A percentile compares a stretch with the other conserved stretches of the same genome.
phyloP scores from a whole-genome alignment of 495 filamentous ascomycete genomes.

The Aspergillus affinis region DNA sequence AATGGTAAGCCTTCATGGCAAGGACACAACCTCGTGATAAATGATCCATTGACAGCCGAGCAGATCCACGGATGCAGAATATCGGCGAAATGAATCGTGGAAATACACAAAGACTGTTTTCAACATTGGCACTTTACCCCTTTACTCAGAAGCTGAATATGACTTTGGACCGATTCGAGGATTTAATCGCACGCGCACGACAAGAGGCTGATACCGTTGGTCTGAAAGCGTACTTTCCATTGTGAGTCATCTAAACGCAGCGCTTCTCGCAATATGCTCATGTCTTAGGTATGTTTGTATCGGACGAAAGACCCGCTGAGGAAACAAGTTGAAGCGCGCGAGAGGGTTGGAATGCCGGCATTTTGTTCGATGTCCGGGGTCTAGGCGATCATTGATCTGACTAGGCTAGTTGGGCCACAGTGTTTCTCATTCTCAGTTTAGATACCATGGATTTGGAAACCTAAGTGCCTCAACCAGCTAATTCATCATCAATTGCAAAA shows the following conservation, averaged over 20 bases:
- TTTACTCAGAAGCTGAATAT: constrained; percentile 57
- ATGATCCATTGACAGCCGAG: constrained; percentile 6
- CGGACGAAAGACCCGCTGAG: constrained; percentile 46
- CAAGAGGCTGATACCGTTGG: constrained; percentile 62
- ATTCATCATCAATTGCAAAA: not conserved
- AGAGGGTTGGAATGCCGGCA: not conserved
- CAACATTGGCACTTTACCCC: constrained; percentile 63
- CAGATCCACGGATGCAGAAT: constrained; percentile 60
- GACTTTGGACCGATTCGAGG: constrained; percentile 60
- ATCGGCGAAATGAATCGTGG: constrained; percentile 62
- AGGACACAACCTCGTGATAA: not conserved
- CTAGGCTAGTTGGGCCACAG: not conserved
- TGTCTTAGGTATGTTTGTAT: constrained; percentile 57
- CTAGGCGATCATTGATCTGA: not conserved
- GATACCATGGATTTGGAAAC: not conserved
- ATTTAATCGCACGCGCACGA: constrained; percentile 64
- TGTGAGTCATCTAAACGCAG: constrained; percentile 49
- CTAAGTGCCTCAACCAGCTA: not conserved
- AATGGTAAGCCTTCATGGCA: constrained; percentile 50
- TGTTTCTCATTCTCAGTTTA: not conserved
- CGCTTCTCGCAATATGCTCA: constrained; percentile 14
- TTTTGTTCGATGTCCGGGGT: not conserved
- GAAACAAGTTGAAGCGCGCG: not conserved
- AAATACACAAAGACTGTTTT: constrained; percentile 61
- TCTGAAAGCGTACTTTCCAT: constrained; percentile 74